These are phyloP conservation scores for Alternaria atra DNA, from an alignment of 2,329 filamentous ascomycete genomes.

Conservation along the genomic window DNA sequence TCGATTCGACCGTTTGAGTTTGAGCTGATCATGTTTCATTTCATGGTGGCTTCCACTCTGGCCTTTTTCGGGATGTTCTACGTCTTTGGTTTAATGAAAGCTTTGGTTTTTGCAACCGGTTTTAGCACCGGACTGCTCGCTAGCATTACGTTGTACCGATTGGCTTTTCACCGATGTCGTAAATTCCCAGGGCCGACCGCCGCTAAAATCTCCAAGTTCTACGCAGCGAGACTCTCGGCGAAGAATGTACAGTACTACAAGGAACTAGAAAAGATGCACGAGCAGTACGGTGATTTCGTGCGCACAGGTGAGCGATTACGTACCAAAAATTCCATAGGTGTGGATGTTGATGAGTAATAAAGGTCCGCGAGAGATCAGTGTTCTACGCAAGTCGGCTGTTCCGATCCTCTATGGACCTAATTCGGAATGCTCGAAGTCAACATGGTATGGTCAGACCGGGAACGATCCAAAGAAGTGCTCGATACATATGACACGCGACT, in stretches of 20 bases:
- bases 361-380: conserved; percentile 37
- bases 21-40: conserved; percentile 37
- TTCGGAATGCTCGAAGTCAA: conserved; percentile 36
- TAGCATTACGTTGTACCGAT: conserved; percentile 37
- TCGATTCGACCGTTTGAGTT: conserved; percentile 30
- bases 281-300: conserved; percentile 47
- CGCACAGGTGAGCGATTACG: conserved; percentile 37
- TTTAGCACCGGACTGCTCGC: conserved; percentile 26
- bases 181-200: conserved; percentile 35
- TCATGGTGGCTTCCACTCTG: conserved; percentile 23
- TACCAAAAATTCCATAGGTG: not conserved
- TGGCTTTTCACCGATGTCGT: conserved; percentile 36
- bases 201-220: conserved; percentile 40
- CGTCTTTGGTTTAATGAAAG: conserved; percentile 14
- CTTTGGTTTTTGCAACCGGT: conserved; percentile 7
- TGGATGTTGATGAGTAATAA: conserved; percentile 1
- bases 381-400: conserved; percentile 31
- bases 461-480: conserved; percentile 31
- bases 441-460: conserved; percentile 36
- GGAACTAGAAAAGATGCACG: conserved; percentile 40
- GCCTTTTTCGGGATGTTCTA: conserved; percentile 23
- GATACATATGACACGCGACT: conserved; percentile 36
- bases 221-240: conserved; percentile 35
- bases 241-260: conserved; percentile 42
- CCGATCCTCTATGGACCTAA: conserved; percentile 33